These are phyloP conservation scores for Emiliania huxleyi DNA, from an alignment of 78 protist species.

Conservation along the genomic window DNA sequence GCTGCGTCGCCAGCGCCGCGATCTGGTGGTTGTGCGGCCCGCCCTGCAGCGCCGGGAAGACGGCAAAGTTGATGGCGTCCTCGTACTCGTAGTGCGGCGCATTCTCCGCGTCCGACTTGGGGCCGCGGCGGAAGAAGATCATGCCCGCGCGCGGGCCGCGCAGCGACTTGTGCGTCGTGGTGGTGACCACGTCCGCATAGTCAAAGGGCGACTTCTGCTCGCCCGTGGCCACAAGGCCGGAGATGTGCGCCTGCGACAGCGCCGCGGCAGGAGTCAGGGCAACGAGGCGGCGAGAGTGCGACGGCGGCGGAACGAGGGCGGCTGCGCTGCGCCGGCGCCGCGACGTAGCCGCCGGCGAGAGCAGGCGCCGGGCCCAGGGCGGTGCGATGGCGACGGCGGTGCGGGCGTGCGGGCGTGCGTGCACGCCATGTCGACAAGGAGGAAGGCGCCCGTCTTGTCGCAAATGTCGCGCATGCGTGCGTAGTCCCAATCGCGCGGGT, in stretches of 20 bases:
- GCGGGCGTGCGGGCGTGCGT: no score
- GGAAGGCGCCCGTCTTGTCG: constrained; percentile 56
- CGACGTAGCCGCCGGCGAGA: no score
- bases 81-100: constrained; percentile 49
- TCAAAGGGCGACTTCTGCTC: constrained; percentile 62
- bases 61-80: constrained; percentile 68
- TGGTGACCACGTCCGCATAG: constrained; percentile 80
- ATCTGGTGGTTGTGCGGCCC: constrained; percentile 90
- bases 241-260: no score
- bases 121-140: constrained; percentile 78
- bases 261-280: no score
- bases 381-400: no score
- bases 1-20: constrained; percentile 74
- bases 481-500: constrained; percentile 78
- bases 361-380: no score
- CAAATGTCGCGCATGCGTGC: constrained; percentile 39
- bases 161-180: constrained; percentile 92
- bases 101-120: neutral
- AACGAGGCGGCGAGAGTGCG: no score
- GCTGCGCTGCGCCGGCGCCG: no score
- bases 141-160: constrained; percentile 72
- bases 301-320: no score
- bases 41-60: constrained; percentile 85
- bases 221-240: constrained; percentile 78
- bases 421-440: constrained; percentile 84